phyloP scores from a whole-genome alignment of 352 stramenopile species.

The Phytophthora aleatoria region DNA sequence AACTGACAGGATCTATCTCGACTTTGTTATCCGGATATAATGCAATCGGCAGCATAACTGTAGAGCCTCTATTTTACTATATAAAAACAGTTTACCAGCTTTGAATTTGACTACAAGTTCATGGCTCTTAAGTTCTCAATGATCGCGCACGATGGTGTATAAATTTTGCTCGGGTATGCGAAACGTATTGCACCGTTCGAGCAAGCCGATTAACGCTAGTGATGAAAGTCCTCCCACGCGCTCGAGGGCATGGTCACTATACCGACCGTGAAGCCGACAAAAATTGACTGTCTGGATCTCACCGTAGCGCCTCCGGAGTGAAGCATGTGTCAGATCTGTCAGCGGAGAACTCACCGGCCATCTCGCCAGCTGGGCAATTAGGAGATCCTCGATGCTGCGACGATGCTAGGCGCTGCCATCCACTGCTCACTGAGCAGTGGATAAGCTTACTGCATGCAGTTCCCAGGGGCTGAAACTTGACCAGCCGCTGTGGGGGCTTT shows the following conservation, averaged over 20 bases:
- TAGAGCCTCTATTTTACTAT: background rate
- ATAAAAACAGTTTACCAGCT: conserved; percentile 13
- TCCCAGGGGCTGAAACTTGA: no score
- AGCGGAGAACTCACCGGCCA: background rate
- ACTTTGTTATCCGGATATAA: background rate
- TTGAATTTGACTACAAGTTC: conserved; percentile 10
- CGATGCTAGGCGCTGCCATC: background rate
- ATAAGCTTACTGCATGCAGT: no score
- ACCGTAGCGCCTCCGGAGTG: background rate
- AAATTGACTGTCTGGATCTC: background rate
- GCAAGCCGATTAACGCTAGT: background rate
- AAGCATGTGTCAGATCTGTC: background rate
- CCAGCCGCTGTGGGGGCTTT: no score
- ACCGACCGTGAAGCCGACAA: background rate
- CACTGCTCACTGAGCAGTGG: no score
- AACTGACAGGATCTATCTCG: background rate
- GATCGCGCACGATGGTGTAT: conserved; percentile 22
- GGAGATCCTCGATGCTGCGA: background rate
- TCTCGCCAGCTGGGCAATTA: background rate
- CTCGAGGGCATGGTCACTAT: background rate
- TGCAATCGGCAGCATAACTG: no score
- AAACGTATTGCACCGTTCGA: conserved; percentile 14
- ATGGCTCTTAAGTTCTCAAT: conserved; percentile 14
- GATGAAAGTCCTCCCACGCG: conserved; percentile 1
- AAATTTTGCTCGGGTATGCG: conserved; percentile 30